Percentiles rank a stretch among this genome's conserved stretches.
Conservation (phyloP, 805 yeast genomes). For the Metschnikowia peoriensis region DNA sequence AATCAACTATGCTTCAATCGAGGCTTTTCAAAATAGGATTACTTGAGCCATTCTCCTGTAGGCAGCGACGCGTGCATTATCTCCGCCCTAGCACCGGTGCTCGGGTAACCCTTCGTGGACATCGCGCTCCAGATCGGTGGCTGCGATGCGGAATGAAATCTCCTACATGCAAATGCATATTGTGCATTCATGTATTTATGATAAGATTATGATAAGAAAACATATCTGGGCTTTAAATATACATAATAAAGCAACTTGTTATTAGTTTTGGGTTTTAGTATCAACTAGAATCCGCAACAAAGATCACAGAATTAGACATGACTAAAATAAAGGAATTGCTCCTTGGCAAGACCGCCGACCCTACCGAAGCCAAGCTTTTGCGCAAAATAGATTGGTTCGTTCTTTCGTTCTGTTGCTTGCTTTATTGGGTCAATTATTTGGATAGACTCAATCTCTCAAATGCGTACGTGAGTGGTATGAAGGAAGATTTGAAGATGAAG, state of each 20-base stretch:
- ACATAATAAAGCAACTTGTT: neutral
- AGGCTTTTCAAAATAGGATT: neutral
- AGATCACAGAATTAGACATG: neutral
- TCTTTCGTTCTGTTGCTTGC: conserved; percentile 39
- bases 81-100: neutral
- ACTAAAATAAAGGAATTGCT: conserved; percentile 2
- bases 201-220: neutral
- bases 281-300: neutral
- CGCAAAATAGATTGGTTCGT: conserved; percentile 42
- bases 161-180: neutral
- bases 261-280: neutral
- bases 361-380: conserved; percentile 19
- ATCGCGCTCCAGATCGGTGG: neutral
- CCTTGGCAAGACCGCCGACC: conserved; percentile 2
- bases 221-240: neutral
- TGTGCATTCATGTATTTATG: neutral
- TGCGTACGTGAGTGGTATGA: conserved; percentile 70
- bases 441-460: conserved; percentile 55
- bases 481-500: conserved; percentile 48
- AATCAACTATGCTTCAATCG: neutral
- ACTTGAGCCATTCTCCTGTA: neutral
- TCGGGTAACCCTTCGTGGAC: neutral
- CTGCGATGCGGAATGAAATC: neutral
- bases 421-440: conserved; percentile 52
- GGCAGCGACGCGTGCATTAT: neutral